Evolutionary conservation across 345 rosid genomes (phyloP).

Genomic region (Euphorbia pulcherrima): DNA sequence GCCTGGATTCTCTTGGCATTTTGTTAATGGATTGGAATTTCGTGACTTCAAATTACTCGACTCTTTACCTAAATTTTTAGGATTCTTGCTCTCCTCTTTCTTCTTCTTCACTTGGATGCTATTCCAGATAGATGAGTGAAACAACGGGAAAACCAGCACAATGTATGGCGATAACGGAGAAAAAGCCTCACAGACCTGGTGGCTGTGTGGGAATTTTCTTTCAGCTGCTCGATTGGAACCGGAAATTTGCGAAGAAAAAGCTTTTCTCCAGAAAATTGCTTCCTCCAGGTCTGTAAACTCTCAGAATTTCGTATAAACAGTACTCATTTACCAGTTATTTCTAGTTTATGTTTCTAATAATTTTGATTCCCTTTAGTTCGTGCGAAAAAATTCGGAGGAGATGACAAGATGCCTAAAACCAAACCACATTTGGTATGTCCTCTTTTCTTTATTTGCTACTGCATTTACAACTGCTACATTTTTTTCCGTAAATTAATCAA

Average conservation of each 20-base stretch:
- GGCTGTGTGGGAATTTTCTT: slow-evolving; percentile 93
- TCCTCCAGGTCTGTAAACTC: slow-evolving; percentile 49
- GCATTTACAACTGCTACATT: background rate
- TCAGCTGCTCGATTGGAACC: slow-evolving; percentile 87
- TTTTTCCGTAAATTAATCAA: background rate
- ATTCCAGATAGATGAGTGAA: slow-evolving; percentile 49
- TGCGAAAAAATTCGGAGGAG: slow-evolving; percentile 60
- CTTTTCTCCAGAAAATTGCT: slow-evolving; percentile 73
- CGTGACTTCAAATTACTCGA: slow-evolving; percentile 8
- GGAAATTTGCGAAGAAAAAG: slow-evolving; percentile 74
- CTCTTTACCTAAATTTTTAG: slow-evolving; percentile 1
- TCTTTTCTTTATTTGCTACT: background rate
- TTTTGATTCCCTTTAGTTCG: slow-evolving; percentile 33
- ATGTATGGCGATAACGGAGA: slow-evolving; percentile 63
- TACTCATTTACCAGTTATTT: no score
- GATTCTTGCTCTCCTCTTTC: slow-evolving; percentile 8
- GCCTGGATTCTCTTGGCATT: background rate
- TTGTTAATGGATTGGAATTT: slow-evolving; percentile 10
- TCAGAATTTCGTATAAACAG: slow-evolving; percentile 1
- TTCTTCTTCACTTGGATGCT: background rate
- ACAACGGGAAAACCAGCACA: slow-evolving; percentile 36
- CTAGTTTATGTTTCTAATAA: background rate
- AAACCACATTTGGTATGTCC: slow-evolving; percentile 58
- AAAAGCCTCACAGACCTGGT: slow-evolving; percentile 53
- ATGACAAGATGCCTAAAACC: slow-evolving; percentile 84